phyloP scores from a whole-genome alignment of 257 asterid genomes.

The Solanum pennellii region DNA sequence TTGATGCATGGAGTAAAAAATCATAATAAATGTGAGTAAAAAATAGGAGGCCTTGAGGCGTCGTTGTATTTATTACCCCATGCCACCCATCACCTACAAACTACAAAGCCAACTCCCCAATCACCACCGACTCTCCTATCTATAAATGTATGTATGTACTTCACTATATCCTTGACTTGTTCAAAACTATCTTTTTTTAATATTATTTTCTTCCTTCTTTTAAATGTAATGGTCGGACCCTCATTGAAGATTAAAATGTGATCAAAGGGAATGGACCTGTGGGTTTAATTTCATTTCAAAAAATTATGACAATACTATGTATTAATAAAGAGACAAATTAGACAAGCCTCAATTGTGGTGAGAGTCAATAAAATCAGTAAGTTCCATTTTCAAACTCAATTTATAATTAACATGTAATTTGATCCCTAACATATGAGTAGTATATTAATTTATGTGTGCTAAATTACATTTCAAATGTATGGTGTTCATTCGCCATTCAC shows the following conservation, averaged over 20 bases:
- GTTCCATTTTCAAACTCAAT: neutral
- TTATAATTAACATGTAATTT: neutral
- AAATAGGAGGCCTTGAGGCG: neutral
- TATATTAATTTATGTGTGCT: neutral
- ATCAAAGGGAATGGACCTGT: neutral
- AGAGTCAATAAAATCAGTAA: neutral
- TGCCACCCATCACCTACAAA: conserved; percentile 21
- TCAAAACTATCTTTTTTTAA: neutral
- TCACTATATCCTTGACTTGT: neutral
- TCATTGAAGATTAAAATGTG: neutral
- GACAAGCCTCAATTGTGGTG: neutral
- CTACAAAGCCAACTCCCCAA: conserved; percentile 3
- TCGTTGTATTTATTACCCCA: conserved; percentile 19
- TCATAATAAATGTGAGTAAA: neutral
- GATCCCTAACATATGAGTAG: neutral
- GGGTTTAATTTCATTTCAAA: neutral
- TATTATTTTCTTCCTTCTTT: neutral
- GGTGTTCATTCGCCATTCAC: neutral
- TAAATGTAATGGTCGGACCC: neutral
- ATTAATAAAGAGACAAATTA: neutral
- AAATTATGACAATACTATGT: neutral
- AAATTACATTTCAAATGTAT: neutral
- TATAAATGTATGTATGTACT: neutral
- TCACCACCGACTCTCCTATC: conserved; percentile 7
- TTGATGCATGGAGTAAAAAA: neutral